Conservation (phyloP, 225 moss, liverwort and hornwort species). For the Physcomitrellopsis africana region DNA sequence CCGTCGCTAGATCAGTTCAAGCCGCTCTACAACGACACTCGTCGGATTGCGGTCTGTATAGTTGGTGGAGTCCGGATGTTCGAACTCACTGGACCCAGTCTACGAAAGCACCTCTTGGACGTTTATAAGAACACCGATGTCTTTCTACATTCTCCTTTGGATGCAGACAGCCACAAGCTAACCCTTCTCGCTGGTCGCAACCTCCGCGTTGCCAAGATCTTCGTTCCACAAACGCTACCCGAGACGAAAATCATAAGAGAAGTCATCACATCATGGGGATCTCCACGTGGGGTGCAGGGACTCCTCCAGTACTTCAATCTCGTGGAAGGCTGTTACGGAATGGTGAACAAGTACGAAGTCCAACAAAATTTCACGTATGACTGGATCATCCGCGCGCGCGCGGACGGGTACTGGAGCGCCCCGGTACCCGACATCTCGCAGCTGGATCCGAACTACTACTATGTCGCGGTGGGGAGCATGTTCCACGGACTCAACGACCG, state of each 20-base stretch:
- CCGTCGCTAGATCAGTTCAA: not conserved
- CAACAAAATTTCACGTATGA: constrained; percentile 65
- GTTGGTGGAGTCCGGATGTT: constrained; percentile 87
- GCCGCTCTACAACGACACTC: constrained; percentile 36
- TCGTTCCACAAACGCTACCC: constrained; percentile 42
- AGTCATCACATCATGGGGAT: constrained; percentile 59
- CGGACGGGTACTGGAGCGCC: constrained; percentile 78
- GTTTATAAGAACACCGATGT: constrained; percentile 68
- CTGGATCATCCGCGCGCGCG: constrained; percentile 81
- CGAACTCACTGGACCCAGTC: constrained; percentile 71
- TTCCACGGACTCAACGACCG: constrained; percentile 81
- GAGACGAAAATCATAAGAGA: constrained; percentile 31
- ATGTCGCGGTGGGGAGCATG: constrained; percentile 67
- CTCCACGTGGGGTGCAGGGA: constrained; percentile 83
- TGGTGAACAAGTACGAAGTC: constrained; percentile 69
- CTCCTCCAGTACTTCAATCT: constrained; percentile 90
- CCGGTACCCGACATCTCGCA: constrained; percentile 42
- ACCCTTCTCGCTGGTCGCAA: constrained; percentile 63
- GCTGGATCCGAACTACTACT: constrained; percentile 47
- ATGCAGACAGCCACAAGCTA: constrained; percentile 70
- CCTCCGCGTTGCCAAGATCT: constrained; percentile 62
- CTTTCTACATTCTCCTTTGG: constrained; percentile 73
- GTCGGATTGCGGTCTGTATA: constrained; percentile 80
- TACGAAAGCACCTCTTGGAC: constrained; percentile 70
- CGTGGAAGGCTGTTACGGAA: constrained; percentile 81